Percentiles rank a stretch among this genome's conserved stretches.
Evolutionary conservation across 345 rosid genomes (phyloP).

Genomic region (Syzygium jambos): DNA sequence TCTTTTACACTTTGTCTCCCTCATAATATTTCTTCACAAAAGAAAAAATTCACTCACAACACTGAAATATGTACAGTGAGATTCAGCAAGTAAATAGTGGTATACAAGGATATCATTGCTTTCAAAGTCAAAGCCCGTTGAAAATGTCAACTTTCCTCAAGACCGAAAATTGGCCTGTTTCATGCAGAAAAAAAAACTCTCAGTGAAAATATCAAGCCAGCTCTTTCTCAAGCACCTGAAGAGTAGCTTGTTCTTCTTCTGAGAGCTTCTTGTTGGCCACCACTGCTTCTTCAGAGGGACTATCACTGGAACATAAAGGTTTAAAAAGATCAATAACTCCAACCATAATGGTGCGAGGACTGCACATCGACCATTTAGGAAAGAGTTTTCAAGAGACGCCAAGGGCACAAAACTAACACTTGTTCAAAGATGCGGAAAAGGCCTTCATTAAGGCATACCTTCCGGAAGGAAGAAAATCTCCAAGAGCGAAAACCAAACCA

Average conservation of each 20-base stretch:
- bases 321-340: neutral
- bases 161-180: neutral
- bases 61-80: neutral
- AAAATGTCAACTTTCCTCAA: neutral
- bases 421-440: neutral
- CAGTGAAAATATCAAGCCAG: neutral
- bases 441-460: conserved; percentile 35
- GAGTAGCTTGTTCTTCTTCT: conserved; percentile 59
- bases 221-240: conserved; percentile 40
- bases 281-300: conserved; percentile 35
- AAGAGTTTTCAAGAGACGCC: neutral
- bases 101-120: neutral
- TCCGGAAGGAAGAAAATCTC: conserved; percentile 86
- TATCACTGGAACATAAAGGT: conserved; percentile 30
- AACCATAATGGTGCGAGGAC: neutral
- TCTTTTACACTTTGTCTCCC: neutral
- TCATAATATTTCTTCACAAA: neutral
- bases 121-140: neutral
- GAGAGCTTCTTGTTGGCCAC: conserved; percentile 51
- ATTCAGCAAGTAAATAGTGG: neutral
- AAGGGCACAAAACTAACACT: neutral
- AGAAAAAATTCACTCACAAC: neutral
- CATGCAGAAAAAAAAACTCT: neutral
- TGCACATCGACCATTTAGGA: neutral
- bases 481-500: conserved; percentile 90